A percentile compares a stretch with the other conserved stretches of the same genome.
Evolutionary conservation across 208 protist genomes (phyloP).

Genomic region (Trypanosoma melophagium): DNA sequence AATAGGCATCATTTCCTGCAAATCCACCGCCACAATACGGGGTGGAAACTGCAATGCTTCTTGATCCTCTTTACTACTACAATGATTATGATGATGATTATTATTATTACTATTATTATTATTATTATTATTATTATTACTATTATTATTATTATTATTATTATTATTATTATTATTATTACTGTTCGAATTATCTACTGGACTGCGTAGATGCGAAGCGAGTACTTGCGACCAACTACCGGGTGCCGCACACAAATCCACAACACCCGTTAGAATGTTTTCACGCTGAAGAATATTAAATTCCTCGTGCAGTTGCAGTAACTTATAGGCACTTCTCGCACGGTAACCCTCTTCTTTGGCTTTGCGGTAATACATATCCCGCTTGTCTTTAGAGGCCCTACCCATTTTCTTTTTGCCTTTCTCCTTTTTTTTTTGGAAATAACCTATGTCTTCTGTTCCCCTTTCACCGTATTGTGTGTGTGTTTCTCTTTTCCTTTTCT

Average conservation of each 20-base stretch:
- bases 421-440: conserved; percentile 1
- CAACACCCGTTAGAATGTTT: conserved; percentile 89
- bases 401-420: conserved; percentile 60
- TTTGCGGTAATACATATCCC: conserved; percentile 99
- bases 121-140: no score
- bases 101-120: no score
- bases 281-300: conserved; percentile 93
- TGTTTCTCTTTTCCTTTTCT: no score
- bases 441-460: no score
- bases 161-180: not conserved
- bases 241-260: conserved; percentile 99
- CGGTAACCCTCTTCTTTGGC: conserved; percentile 99
- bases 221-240: conserved; percentile 95
- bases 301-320: conserved; percentile 99
- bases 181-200: not conserved
- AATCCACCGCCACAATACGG: conserved; percentile 95
- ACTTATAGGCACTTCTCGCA: conserved; percentile 99
- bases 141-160: not conserved
- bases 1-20: conserved; percentile 99
- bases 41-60: conserved; percentile 10
- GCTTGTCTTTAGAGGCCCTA: conserved; percentile 95
- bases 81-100: no score
- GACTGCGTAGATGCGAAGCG: conserved; percentile 39
- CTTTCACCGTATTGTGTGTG: no score
- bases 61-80: no score